Evolutionary conservation across 2,329 filamentous ascomycete genomes (phyloP).

Genomic region (Phyllosticta citrichinensis): DNA sequence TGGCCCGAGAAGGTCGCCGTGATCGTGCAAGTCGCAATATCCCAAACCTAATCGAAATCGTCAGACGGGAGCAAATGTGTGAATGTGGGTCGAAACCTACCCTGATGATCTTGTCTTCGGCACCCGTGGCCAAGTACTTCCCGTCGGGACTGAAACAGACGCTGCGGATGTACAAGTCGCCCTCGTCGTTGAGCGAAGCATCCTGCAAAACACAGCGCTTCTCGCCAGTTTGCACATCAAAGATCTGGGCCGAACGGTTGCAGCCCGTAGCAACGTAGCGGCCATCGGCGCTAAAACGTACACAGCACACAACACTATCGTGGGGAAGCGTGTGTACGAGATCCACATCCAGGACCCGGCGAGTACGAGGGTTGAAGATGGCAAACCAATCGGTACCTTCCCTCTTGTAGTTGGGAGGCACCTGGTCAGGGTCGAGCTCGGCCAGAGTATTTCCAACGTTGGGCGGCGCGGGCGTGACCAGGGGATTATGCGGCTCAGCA

Average conservation of each 20-base stretch:
- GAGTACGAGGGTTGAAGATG: conserved; percentile 88
- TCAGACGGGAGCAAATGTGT: conserved; percentile 2
- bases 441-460: conserved; percentile 62
- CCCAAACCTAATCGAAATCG: conserved; percentile 63
- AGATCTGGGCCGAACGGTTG: conserved; percentile 98
- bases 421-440: conserved; percentile 76
- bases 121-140: conserved; percentile 85
- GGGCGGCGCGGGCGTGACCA: conserved; percentile 18
- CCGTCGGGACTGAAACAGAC: conserved; percentile 98
- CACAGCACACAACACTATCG: conserved; percentile 96
- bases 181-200: conserved; percentile 72
- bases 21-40: conserved; percentile 74
- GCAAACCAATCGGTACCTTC: conserved; percentile 89
- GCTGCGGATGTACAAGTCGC: conserved; percentile 92
- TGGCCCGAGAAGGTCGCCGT: conserved; percentile 92
- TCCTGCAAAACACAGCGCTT: conserved; percentile 89
- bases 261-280: conserved; percentile 95
- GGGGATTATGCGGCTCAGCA: conserved; percentile 19
- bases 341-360: conserved; percentile 83
- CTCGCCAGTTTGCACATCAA: conserved; percentile 77
- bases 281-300: conserved; percentile 90
- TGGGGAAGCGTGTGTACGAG: conserved; percentile 87
- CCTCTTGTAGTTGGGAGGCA: conserved; percentile 81
- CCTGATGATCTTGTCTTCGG: conserved; percentile 93
- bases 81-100: conserved; percentile 43